Conservation (phyloP, 148 eudicot species). For the Arctostaphylos glauca region DNA sequence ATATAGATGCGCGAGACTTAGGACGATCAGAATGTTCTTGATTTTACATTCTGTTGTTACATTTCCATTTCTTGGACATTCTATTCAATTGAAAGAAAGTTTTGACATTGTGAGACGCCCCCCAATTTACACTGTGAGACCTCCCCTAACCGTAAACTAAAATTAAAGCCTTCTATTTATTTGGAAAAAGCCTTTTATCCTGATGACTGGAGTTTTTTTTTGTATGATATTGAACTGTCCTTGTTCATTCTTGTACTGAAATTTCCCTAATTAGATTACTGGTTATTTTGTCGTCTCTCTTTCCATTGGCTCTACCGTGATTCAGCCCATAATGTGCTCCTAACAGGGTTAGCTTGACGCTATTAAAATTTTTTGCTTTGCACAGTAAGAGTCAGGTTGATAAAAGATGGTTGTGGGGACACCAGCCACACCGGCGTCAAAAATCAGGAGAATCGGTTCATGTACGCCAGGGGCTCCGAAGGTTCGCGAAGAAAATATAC, state of each 20-base stretch:
- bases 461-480: constrained; percentile 65
- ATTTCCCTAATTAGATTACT: neutral
- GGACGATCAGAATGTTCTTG: neutral
- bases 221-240: neutral
- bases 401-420: constrained; percentile 35
- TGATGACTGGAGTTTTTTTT: neutral
- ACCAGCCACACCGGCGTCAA: constrained; percentile 69
- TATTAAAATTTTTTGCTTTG: neutral
- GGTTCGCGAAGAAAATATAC: constrained; percentile 76
- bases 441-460: constrained; percentile 48
- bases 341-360: neutral
- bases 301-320: neutral
- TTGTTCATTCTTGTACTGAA: neutral
- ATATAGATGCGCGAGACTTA: neutral
- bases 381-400: neutral
- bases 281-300: neutral
- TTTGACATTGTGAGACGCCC: neutral
- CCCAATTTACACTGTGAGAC: neutral
- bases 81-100: neutral
- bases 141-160: neutral
- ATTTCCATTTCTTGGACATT: too few relatives aligned
- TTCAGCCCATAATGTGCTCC: neutral
- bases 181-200: neutral
- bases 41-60: neutral
- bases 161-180: neutral